Evolutionary conservation across 2,329 filamentous ascomycete species (phyloP), one percentile per base, ranked within the genome.

Genomic region (Monosporascus sp.): DNA sequence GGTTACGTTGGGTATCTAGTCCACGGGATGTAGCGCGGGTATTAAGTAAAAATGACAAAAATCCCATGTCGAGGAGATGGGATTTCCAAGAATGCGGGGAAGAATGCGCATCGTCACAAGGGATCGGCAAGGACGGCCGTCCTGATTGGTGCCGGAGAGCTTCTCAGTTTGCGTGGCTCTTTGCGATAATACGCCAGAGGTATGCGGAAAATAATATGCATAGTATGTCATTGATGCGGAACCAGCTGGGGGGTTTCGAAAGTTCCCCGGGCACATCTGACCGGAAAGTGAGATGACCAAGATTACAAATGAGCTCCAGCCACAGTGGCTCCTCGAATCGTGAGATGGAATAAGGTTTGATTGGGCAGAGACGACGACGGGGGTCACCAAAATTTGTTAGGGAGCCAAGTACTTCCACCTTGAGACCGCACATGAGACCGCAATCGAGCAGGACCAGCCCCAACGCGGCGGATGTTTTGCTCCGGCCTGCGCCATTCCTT

Each of bases 381-480:
- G 50, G 25, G 22, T 14, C 15, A 0, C 27, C n/a, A 43, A 50
- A 57, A 61, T 61, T 61, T 62, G 59, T 62, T 62, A 62, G 56
- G 56, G 55, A 35, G 22, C 22, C 18, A 60, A 55, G 60, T 62
- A 60, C 44, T 53, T 39, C 37, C 17, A 15, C 37, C 17, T 18
- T 18, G 37, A 18, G 18, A 18, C 18, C 18, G 3, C 1, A 11
- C 15, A 1, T 43, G 20, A 43, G 39, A 43, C 18, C 1, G 18
- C 39, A 20, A 18, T 20, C 17, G 22, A 43, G 39, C 18, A 14
- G 4, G 39, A 14, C 14, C 39, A n/a, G 18, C 18, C 39, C 39
- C 18, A 43, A 20, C 14, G 18, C 20, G 18, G 17, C 39, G 39
- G 39, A 43, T 20, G 18, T 24, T 43, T 43, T 43, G 39, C 39